Percentiles rank a stretch among this genome's conserved stretches.
Conservation (phyloP, 257 asterid genomes). For the Jaltomata sinuosa region DNA sequence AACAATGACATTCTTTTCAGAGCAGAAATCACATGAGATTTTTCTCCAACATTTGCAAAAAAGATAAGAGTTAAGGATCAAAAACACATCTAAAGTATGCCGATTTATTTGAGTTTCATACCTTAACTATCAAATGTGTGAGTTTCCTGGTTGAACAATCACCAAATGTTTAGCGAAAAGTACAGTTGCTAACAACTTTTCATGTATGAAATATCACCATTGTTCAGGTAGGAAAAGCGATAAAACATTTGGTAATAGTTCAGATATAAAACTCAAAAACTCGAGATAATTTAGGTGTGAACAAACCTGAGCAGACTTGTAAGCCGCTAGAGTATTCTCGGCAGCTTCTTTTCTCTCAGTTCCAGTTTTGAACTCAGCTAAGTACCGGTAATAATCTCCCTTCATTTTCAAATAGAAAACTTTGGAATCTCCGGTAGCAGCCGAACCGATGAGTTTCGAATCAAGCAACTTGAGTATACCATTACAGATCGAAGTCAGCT, state of each 20-base stretch:
- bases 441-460: background rate
- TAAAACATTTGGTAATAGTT: too few relatives aligned
- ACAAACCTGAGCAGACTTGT: slow-evolving; percentile 70
- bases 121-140: too few relatives aligned
- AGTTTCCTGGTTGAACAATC: too few relatives aligned
- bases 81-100: too few relatives aligned
- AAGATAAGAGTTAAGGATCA: too few relatives aligned
- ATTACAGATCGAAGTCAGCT: background rate
- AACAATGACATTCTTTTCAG: background rate
- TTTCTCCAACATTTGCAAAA: background rate
- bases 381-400: background rate
- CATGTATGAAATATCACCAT: too few relatives aligned
- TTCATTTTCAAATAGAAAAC: slow-evolving; percentile 4
- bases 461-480: background rate
- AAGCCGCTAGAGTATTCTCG: slow-evolving; percentile 75
- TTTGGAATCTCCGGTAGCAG: background rate
- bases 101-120: too few relatives aligned
- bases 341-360: slow-evolving; percentile 76
- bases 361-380: slow-evolving; percentile 76
- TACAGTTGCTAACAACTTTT: too few relatives aligned
- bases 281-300: too few relatives aligned
- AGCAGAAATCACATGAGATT: background rate
- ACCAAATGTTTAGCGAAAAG: too few relatives aligned
- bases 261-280: too few relatives aligned
- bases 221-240: too few relatives aligned